Evolutionary conservation across 306 rosid species (phyloP), one percentile per base, ranked within the genome.

Genomic region (Trifolium subterraneum): DNA sequence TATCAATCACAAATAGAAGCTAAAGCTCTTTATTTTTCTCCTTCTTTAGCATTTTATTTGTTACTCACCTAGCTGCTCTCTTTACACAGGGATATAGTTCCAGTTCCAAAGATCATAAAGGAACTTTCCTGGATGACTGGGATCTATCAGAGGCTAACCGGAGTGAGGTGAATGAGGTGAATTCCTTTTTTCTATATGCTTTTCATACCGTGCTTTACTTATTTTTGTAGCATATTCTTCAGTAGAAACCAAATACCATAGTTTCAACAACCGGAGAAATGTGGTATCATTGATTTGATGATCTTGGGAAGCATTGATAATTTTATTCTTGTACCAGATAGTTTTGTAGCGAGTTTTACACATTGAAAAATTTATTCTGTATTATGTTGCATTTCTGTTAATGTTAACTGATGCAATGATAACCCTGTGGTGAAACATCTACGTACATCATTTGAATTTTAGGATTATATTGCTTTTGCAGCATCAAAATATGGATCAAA

Each of bases 91-190:
- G 99, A 10, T 94, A 88, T 80, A 85, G 80, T 81, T 88, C 99
- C 62, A 90, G 90, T 76, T 85, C 99, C 18, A 92, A 94, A 85
- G 99, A 94, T 60, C 92, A 87, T 56, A 94, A 83, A 78, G 89
- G 90, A 65, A 83, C 45, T 77, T 83, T 90, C 55, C 90, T 87
- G 81, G 97, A 92, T 71, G 97, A 94, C 68, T 94, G 99, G 99
- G 96, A 94, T 87, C 93, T 94, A 80, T 90, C 97, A 16, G 99
- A 94, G 71, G 81, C 86, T 29, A 88, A 92, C 74, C 86, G 91
- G 18, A 68, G 80, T 59, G 98, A 94, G 48, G 76, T 84, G 70
- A 71, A 95, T 82, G 96, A 90, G 99, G 99, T 94, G 77, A 47
- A 31, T 72, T 81, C 72, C 75, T 64, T 56, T 60, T 45, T 64